phyloP scores from a whole-genome alignment of 2,329 filamentous ascomycete species.

The Calonectria ilicicola region DNA sequence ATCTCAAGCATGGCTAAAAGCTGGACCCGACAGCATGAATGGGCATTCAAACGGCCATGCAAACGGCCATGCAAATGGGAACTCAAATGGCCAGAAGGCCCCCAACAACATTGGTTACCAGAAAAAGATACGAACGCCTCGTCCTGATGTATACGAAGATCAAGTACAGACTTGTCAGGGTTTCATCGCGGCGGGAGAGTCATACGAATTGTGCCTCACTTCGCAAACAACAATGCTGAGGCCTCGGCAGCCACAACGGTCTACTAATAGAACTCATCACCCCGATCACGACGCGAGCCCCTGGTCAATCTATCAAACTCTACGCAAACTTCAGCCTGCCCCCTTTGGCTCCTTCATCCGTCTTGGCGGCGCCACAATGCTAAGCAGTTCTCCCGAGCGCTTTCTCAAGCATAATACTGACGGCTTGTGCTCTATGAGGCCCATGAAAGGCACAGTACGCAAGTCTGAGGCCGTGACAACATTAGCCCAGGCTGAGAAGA shows the following conservation, averaged over 20 bases:
- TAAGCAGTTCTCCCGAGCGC: slow-evolving; percentile 89
- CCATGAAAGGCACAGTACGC: slow-evolving; percentile 97
- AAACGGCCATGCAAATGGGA: slow-evolving; percentile 29
- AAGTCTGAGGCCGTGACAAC: slow-evolving; percentile 76
- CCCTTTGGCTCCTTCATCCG: slow-evolving; percentile 88
- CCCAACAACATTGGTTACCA: neutral
- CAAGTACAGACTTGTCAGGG: slow-evolving; percentile 78
- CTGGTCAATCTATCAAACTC: slow-evolving; percentile 79
- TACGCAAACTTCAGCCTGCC: slow-evolving; percentile 80
- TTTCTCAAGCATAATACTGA: slow-evolving; percentile 73
- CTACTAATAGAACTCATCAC: slow-evolving; percentile 4
- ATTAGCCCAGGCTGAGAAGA: slow-evolving; percentile 75
- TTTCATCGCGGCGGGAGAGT: slow-evolving; percentile 80
- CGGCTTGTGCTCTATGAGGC: slow-evolving; percentile 81
- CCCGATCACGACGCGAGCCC: slow-evolving; percentile 48
- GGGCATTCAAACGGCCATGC: slow-evolving; percentile 29
- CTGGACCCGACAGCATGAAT: slow-evolving; percentile 9
- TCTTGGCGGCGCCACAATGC: slow-evolving; percentile 76
- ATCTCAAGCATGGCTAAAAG: slow-evolving; percentile 46
- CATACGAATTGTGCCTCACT: slow-evolving; percentile 88
- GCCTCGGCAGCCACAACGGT: slow-evolving; percentile 29
- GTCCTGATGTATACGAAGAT: slow-evolving; percentile 67
- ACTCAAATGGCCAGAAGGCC: neutral
- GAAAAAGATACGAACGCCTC: slow-evolving; percentile 53
- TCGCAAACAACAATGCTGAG: slow-evolving; percentile 75